phyloP scores from a whole-genome alignment of 441 rosid genomes.

The Erodium moschatum region DNA sequence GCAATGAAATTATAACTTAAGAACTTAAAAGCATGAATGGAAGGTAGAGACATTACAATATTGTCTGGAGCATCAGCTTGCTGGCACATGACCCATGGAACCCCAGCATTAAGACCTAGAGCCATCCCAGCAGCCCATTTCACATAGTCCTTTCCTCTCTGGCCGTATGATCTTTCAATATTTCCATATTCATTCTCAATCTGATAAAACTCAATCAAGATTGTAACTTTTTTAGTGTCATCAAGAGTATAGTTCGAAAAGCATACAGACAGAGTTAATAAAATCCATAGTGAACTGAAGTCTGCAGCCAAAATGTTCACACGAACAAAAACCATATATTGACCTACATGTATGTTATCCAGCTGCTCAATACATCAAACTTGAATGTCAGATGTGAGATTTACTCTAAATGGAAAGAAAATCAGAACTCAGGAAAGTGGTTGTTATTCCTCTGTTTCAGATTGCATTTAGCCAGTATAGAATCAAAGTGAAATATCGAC shows the following conservation, averaged over 20 bases:
- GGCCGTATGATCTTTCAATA: constrained; percentile 56
- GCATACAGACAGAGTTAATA: neutral
- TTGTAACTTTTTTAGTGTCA: neutral
- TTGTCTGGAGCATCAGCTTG: constrained; percentile 39
- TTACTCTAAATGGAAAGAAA: neutral
- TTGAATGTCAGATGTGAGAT: neutral
- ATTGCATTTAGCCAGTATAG: neutral
- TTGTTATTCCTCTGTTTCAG: neutral
- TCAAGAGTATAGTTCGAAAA: neutral
- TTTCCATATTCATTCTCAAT: constrained; percentile 86
- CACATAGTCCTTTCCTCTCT: constrained; percentile 70
- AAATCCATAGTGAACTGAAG: neutral
- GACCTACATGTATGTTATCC: neutral
- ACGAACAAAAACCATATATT: neutral
- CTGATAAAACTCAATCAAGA: constrained; percentile 23
- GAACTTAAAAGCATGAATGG: constrained; percentile 13
- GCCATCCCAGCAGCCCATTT: constrained; percentile 93
- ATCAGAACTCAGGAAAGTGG: neutral
- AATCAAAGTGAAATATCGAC: neutral
- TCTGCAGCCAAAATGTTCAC: neutral
- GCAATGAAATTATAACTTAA: neutral
- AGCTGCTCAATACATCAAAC: neutral
- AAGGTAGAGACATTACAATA: constrained; percentile 36
- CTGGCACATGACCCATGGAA: constrained; percentile 76
- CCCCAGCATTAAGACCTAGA: constrained; percentile 67